These are phyloP conservation scores for Podospora tetraspora DNA, from an alignment of 495 filamentous ascomycete species.

Conservation along the genomic window DNA sequence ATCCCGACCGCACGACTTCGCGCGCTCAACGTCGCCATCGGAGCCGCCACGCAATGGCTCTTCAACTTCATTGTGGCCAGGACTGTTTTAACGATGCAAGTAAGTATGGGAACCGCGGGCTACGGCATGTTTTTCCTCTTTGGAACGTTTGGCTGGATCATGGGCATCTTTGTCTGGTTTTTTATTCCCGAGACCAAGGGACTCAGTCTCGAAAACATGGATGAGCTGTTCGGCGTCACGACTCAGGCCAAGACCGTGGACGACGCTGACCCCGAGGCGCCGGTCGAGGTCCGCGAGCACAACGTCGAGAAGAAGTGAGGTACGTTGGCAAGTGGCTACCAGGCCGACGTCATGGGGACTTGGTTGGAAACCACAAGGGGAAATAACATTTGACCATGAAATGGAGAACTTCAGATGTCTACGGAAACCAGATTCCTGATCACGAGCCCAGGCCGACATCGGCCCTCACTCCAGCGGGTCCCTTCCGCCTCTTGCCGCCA, in stretches of 20 bases:
- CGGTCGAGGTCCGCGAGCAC: slow-evolving; percentile 4
- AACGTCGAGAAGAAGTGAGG: slow-evolving; percentile 4
- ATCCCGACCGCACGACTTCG: slow-evolving; percentile 65
- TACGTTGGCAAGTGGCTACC: neutral
- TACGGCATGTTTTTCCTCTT: slow-evolving; percentile 53
- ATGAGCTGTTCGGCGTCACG: slow-evolving; percentile 45
- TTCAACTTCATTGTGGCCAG: slow-evolving; percentile 62
- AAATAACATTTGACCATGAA: neutral
- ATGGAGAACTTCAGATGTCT: neutral
- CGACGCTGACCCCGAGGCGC: slow-evolving; percentile 5
- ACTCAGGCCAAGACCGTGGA: slow-evolving; percentile 17
- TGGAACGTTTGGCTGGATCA: slow-evolving; percentile 3
- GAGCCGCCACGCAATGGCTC: slow-evolving; percentile 60
- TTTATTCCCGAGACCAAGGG: slow-evolving; percentile 65
- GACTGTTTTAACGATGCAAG: slow-evolving; percentile 56
- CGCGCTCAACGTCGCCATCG: slow-evolving; percentile 61
- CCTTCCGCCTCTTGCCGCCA: slow-evolving; percentile 42
- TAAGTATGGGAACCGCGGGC: slow-evolving; percentile 54
- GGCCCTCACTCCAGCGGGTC: slow-evolving; percentile 28
- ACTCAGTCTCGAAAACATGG: slow-evolving; percentile 50
- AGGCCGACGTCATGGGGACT: neutral
- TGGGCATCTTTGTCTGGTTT: slow-evolving; percentile 52
- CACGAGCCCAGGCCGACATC: no score
- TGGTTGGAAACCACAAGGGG: neutral
- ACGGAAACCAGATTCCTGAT: neutral